Evolutionary conservation across 2,329 filamentous ascomycete genomes (phyloP).

Genomic region (Exophiala alcalophila): DNA sequence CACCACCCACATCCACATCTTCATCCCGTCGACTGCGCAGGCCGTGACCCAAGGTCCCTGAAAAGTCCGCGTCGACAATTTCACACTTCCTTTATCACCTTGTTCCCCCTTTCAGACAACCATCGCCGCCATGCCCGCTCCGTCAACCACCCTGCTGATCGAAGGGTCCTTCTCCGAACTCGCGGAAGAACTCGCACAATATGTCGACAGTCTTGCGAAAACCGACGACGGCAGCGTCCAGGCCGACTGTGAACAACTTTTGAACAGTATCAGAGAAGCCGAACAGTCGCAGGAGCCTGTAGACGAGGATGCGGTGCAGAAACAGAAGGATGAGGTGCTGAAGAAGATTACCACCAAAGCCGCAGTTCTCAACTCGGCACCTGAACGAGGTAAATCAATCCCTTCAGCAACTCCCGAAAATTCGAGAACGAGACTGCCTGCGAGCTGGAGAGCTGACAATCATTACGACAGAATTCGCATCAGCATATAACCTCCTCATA

Average conservation of each 20-base stretch:
- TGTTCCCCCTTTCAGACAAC: not conserved
- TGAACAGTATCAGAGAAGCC: constrained; percentile 56
- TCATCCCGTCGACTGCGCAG: too few relatives aligned
- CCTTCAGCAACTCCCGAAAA: not conserved
- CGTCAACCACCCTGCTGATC: constrained; percentile 65
- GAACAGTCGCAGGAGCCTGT: constrained; percentile 50
- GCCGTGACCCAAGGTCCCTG: too few relatives aligned
- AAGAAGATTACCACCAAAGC: constrained; percentile 85
- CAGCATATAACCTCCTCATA: constrained; percentile 94
- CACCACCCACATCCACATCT: too few relatives aligned
- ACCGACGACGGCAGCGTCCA: constrained; percentile 55
- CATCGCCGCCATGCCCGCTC: constrained; percentile 52
- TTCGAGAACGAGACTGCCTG: constrained; percentile 1
- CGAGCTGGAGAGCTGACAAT: constrained; percentile 31
- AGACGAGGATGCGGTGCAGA: constrained; percentile 29
- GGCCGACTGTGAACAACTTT: constrained; percentile 66
- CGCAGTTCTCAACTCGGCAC: constrained; percentile 72
- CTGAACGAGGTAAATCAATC: constrained; percentile 68
- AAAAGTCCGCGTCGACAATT: too few relatives aligned
- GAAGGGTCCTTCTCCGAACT: constrained; percentile 94
- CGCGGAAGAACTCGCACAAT: constrained; percentile 89
- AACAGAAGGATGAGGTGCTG: constrained; percentile 77
- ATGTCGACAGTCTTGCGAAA: constrained; percentile 79
- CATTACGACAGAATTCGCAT: constrained; percentile 69
- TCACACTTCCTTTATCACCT: not conserved